A percentile compares a stretch with the other conserved stretches of the same genome.
Evolutionary conservation across 2,329 filamentous ascomycete species (phyloP).

Genomic region (Chaetomium strumarium): DNA sequence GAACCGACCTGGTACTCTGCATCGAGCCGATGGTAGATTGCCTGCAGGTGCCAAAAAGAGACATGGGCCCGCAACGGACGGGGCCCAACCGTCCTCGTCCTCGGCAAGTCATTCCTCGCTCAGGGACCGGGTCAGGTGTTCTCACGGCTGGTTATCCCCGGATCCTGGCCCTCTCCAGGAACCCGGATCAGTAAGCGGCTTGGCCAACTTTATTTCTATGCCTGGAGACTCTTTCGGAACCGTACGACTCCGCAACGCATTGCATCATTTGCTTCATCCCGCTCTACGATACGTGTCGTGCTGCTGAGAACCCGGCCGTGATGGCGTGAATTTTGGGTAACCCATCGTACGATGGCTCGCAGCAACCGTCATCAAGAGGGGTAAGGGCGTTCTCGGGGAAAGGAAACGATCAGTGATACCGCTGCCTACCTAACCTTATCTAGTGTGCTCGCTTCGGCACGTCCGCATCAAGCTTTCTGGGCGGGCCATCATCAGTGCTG

Average conservation of each 20-base stretch:
- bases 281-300: constrained; percentile 2
- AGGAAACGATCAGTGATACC: neutral
- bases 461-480: constrained; percentile 14
- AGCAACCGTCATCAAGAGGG: neutral
- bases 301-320: neutral
- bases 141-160: constrained; percentile 1
- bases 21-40: constrained; percentile 10
- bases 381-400: neutral
- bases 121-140: constrained; percentile 13
- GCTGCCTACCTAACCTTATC: too few relatives aligned
- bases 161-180: constrained; percentile 14
- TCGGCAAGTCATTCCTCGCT: constrained; percentile 18
- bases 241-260: constrained; percentile 5
- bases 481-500: constrained; percentile 10
- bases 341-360: constrained; percentile 1
- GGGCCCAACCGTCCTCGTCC: constrained; percentile 10
- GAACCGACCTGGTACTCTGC: constrained; percentile 2
- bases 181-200: constrained; percentile 18
- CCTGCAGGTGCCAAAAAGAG: constrained; percentile 3
- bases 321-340: neutral
- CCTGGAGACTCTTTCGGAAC: constrained; percentile 12
- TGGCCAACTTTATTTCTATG: constrained; percentile 25
- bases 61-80: constrained; percentile 1
- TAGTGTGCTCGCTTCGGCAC: constrained; percentile 8
- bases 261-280: neutral